Conservation (phyloP, 2,329 filamentous ascomycete species). For the Penicillium capsulatum region DNA sequence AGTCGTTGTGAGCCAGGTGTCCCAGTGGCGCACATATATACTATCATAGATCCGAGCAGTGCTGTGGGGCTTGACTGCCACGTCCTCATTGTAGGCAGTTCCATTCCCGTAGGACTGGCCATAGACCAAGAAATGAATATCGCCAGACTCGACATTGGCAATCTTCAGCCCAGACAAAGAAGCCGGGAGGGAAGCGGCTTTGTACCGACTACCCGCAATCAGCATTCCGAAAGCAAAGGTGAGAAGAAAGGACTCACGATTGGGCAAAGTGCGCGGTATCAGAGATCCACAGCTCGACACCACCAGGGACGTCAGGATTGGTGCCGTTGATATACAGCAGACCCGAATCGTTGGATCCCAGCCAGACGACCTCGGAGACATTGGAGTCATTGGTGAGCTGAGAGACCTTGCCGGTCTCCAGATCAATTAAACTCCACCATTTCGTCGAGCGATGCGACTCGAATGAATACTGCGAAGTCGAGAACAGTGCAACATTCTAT, state of each 20-base stretch:
- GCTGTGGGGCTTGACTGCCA: conserved; percentile 57
- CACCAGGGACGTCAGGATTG: conserved; percentile 39
- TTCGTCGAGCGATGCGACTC: conserved; percentile 61
- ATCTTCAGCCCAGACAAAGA: conserved; percentile 40
- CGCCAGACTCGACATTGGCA: conserved; percentile 35
- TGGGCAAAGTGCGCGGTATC: conserved; percentile 31
- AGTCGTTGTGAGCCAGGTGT: conserved; percentile 66
- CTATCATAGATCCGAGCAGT: conserved; percentile 68
- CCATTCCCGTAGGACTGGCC: conserved; percentile 66
- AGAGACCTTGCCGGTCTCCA: conserved; percentile 61
- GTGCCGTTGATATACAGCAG: conserved; percentile 54
- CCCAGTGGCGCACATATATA: conserved; percentile 80
- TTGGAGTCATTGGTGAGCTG: conserved; percentile 61
- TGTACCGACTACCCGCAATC: conserved; percentile 26
- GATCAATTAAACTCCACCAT: conserved; percentile 66
- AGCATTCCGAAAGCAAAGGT: background rate
- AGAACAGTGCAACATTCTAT: conserved; percentile 45
- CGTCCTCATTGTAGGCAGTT: conserved; percentile 62
- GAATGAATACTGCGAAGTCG: conserved; percentile 75
- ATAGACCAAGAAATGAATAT: conserved; percentile 51
- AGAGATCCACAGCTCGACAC: conserved; percentile 39
- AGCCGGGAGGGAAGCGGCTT: conserved; percentile 37
- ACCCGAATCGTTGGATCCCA: conserved; percentile 61
- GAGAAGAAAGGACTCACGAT: conserved; percentile 23
- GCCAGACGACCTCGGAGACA: conserved; percentile 71